Evolutionary conservation across 2,329 filamentous ascomycete genomes (phyloP), one percentile per base, ranked within the genome.

Genomic region (Anisogramma anomala): DNA sequence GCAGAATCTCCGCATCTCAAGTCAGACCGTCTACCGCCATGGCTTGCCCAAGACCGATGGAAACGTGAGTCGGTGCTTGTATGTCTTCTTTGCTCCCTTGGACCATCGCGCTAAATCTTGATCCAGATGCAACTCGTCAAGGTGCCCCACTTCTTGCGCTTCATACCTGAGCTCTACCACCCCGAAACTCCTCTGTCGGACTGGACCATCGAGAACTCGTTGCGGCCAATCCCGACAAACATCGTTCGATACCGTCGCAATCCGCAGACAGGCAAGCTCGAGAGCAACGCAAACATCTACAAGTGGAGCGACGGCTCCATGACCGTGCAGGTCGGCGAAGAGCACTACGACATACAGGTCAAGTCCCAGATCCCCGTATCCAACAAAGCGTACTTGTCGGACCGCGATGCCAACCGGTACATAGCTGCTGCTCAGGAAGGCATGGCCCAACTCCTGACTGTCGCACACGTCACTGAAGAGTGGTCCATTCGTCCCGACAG

Each of bases 271-370:
- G 71, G 72, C 36, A 65, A 77, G 47, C 66, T 87, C 10, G 75
- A 82, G 55, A 87, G 82, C 54, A 89, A 89, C 55, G 74, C 84
- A 2, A 73, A 79, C 48, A 64, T 89, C 22, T 75, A 84, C 54
- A 74, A 74, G 50, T 89, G 84, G 84, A 85, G 79, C 47, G 84
- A 89, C 54, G 84, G 84, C 20, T 85, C 80, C 3, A 65, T 84
- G 13, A 87, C 82, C 9, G 65, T 89, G 18, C 75, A 81, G n/a
- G 68, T 88, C 18, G 84, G 82, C 11, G 77, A 76, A 45, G 77
- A 79, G 48, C 83, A 88, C 53, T 88, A 81, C 64, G 81, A 86
- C 53, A 71, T 88, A 33, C 71, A 77, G 48, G 77, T 74, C 52
- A 86, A 84, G 60, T 62, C 69, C 18, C 72, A 87, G 35, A 82